Evolutionary conservation across 1,139 yeast species (phyloP), one percentile per base, ranked within the genome.

Genomic region (Geotrichum australiense): DNA sequence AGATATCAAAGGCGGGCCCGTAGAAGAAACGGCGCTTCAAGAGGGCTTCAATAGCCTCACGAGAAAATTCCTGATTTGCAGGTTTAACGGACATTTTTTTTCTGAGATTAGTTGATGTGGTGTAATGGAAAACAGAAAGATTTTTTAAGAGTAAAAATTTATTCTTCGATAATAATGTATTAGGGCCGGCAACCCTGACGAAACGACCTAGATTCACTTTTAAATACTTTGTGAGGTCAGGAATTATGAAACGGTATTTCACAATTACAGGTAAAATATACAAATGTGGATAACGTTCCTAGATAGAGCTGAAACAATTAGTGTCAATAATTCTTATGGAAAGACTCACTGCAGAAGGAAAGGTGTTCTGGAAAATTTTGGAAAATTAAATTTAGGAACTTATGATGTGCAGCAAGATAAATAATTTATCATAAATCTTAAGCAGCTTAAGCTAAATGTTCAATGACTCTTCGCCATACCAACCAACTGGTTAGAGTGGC

Each of bases 1-100:
- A 93, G 51, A 91, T 78, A 62, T 93, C 98, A 60, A 93, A 93
- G 34, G 97, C 80, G 50, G 98, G 98, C 28, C 97, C 96, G 62
- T 77, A 91, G 68, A 93, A 93, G 71, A 93, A 93, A 64, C 99
- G 78, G 67, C 96, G 81, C 66, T 89, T 91, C 56, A 93, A 72
- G 44, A 89, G 84, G 63, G 84, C 82, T 64, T 93, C 99, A 58
- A 93, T 72, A 50, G 78, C 71, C 51, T 89, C 97, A 66, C 97
- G 81, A 54, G 76, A 76, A 62, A 89, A 85, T 33, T 46, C 48
- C 38, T 50, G 57, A 43, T 47, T 38, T n/a, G 50, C 49, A 27
- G 58, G 56, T 32, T 51, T 48, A 20, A 47, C 47, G 27, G 55
- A 48, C 51, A 53, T 49, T 48, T 39, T 51, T 37, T 33, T 38